Base-by-base conservation (phyloP, 1,139 yeast species). In the Keqinozyma sinolaborantium region DNA sequence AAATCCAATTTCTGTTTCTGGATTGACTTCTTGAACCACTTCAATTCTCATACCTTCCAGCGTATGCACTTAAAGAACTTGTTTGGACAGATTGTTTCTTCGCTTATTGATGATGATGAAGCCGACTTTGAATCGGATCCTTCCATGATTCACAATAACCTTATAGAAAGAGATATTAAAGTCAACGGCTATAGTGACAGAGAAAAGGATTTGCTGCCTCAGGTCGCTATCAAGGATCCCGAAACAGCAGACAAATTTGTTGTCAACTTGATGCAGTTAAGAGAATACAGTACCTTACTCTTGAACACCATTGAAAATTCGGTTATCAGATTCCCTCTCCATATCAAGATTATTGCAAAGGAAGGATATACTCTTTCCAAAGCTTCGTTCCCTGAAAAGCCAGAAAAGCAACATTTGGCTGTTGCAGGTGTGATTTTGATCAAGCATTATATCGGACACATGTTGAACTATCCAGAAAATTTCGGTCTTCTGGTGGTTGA, bases 111-210 rank as follows among this genome's bases (percentile, higher is more conserved):
- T 12, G 64, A 74, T 35, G 81, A 77, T 16, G 79, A 74, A 26
- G 48, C 76, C 8, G 78, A 77, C 38, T 76, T 87, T 46, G 97
- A 90, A 50, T 79, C 92, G 36, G 86, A 90, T 50, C 97, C 98
- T 2, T 56, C 75, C 5, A 59, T 64, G n/a, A 78, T 83, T 23
- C 79, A 81, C 51, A 58, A 64, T 16, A 51, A 54, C 3, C 42
- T 78, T 14, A 60, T 73, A 11, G 68, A 68, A 16, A 64, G 58
- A 30, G 84, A 78, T 33, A 68, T 73, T 41, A 59, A 64, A 34
- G 47, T 75, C 41, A 56, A 65, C 41, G 69, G 74, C 47, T 40
- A 49, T 16, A 66, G 70, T 27, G 36, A 58, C 45, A 39, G 55
- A 26, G 45, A 45, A n/a, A 40, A 38, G 8, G 47, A 44, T 10